Evolutionary conservation across 2,329 filamentous ascomycete species (phyloP).

Genomic region (Myriosclerotinia scirpicola): DNA sequence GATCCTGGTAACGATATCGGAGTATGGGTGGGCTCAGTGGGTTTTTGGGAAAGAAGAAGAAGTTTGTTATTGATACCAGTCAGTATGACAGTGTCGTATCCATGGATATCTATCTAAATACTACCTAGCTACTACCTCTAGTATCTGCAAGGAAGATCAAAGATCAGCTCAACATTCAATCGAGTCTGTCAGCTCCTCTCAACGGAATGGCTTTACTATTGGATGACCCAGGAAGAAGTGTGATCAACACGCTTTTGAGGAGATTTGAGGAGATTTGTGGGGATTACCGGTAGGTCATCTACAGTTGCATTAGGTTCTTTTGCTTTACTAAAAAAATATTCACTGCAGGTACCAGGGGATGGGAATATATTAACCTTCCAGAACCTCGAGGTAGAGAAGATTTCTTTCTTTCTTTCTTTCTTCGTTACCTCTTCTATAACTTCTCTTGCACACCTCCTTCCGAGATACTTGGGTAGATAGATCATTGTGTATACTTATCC

Average conservation of each 20-base stretch:
- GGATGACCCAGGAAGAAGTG: conserved; percentile 12
- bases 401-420: not conserved
- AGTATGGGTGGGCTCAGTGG: too few species aligned
- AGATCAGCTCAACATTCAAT: conserved; percentile 9
- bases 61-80: not conserved
- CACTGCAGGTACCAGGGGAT: conserved; percentile 7
- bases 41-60: not conserved
- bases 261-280: not conserved
- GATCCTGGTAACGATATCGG: too few species aligned
- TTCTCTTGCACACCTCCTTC: not conserved
- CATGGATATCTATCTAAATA: conserved; percentile 1
- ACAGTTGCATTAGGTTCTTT: not conserved
- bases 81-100: not conserved
- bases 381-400: not conserved
- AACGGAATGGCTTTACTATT: not conserved
- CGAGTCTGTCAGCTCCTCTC: conserved; percentile 6
- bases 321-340: not conserved
- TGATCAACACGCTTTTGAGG: conserved; percentile 13
- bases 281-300: not conserved
- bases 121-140: not conserved
- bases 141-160: conserved; percentile 14
- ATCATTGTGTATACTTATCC: not conserved
- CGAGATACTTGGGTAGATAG: not conserved
- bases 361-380: conserved; percentile 18
- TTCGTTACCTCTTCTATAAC: conserved; percentile 1